These are phyloP conservation scores for Psilocybe mexicana DNA, from an alignment of 1,284 basidiomycete genomes.

Conservation along the genomic window DNA sequence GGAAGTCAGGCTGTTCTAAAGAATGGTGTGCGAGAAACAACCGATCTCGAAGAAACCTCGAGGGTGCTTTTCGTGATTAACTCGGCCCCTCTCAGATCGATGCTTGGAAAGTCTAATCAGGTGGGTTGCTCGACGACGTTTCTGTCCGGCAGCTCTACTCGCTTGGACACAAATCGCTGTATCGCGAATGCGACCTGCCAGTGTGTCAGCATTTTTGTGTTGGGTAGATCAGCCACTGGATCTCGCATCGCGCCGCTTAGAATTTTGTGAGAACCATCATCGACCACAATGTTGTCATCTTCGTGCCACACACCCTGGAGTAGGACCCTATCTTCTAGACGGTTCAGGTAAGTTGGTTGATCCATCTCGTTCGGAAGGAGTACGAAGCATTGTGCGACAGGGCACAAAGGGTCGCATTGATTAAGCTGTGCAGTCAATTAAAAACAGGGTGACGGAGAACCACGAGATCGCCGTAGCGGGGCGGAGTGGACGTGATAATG, in stretches of 20 bases:
- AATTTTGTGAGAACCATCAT: neutral
- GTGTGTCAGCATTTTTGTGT: neutral
- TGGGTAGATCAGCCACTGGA: neutral
- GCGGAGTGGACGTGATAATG: neutral
- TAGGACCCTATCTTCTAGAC: neutral
- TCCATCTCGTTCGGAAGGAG: neutral
- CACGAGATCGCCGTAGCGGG: too few relatives aligned
- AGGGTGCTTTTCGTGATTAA: neutral
- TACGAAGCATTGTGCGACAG: too few relatives aligned
- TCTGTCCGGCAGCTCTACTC: neutral
- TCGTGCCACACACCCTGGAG: neutral
- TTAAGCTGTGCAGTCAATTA: too few relatives aligned
- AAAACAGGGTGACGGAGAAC: too few relatives aligned
- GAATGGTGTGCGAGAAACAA: neutral
- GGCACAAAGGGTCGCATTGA: too few relatives aligned
- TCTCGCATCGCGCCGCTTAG: neutral
- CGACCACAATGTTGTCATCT: neutral
- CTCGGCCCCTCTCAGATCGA: neutral
- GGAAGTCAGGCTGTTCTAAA: neutral
- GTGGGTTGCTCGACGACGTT: neutral
- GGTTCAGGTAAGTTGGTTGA: neutral
- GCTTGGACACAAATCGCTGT: neutral
- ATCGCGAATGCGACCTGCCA: neutral
- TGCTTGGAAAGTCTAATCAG: neutral
- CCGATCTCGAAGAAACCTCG: neutral